These are phyloP conservation scores for Geoglossum glabrum DNA, from an alignment of 495 filamentous ascomycete species.

Conservation along the genomic window DNA sequence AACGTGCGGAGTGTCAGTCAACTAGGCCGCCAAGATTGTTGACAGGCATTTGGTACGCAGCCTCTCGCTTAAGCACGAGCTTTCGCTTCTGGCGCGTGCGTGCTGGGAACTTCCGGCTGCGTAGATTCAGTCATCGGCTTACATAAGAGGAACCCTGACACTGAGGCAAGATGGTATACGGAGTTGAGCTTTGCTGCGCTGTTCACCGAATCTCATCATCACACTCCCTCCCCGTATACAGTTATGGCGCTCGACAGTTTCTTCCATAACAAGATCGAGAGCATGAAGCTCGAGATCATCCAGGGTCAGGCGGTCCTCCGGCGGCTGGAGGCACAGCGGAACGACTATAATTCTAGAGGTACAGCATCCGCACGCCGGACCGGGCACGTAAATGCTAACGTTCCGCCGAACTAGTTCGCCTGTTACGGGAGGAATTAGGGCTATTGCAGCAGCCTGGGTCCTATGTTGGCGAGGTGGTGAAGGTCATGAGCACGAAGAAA, in stretches of 20 bases:
- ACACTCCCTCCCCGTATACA: neutral
- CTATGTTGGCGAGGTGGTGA: slow-evolving; percentile 96
- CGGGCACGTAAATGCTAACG: neutral
- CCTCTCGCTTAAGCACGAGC: neutral
- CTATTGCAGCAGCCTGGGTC: slow-evolving; percentile 93
- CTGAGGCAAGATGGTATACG: neutral
- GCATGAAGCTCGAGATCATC: slow-evolving; percentile 98
- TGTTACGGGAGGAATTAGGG: slow-evolving; percentile 89
- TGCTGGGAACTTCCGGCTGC: neutral
- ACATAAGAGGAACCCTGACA: neutral
- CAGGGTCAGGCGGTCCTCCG: slow-evolving; percentile 90
- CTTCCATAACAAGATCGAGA: slow-evolving; percentile 99
- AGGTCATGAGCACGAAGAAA: slow-evolving; percentile 99
- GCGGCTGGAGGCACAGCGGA: slow-evolving; percentile 90
- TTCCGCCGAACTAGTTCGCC: slow-evolving; percentile 36
- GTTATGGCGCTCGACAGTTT: slow-evolving; percentile 95
- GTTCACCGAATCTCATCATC: neutral
- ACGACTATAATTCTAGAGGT: slow-evolving; percentile 92
- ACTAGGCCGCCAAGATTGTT: neutral
- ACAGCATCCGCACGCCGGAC: neutral
- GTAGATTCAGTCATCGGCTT: neutral
- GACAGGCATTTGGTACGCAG: neutral
- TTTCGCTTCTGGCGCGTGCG: too few relatives aligned
- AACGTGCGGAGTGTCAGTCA: neutral
- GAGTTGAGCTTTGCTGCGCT: neutral